Percentiles rank a stretch among this genome's conserved stretches.
phyloP scores from a whole-genome alignment of 1,284 basidiomycete species.

The Cutaneotrichosporon dermatis region DNA sequence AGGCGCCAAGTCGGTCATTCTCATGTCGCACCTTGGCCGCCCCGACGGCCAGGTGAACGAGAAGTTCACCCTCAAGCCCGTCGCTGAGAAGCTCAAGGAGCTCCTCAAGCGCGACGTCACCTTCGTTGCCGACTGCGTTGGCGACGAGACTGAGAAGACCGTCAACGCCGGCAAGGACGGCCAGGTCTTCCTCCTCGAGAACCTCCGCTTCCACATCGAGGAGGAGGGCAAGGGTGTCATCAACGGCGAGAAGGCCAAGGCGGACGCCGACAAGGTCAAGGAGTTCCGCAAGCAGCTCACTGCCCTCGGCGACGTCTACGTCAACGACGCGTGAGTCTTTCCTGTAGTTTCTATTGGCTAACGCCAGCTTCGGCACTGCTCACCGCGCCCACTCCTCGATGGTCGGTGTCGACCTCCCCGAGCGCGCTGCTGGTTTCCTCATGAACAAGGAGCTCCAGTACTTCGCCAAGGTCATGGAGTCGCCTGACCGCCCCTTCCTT shows the following conservation, averaged over 20 bases:
- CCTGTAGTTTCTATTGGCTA: neutral
- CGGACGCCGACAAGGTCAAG: constrained; percentile 73
- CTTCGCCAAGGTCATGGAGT: constrained; percentile 96
- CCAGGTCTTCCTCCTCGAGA: constrained; percentile 89
- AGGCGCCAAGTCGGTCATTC: constrained; percentile 80
- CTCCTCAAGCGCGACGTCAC: constrained; percentile 66
- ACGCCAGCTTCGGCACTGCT: constrained; percentile 76
- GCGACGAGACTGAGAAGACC: constrained; percentile 71
- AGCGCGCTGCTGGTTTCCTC: constrained; percentile 90
- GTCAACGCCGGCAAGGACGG: constrained; percentile 69
- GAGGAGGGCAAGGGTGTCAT: constrained; percentile 97
- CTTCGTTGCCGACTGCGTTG: constrained; percentile 85
- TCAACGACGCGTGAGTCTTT: constrained; percentile 75
- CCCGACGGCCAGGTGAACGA: constrained; percentile 85
- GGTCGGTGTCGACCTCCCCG: constrained; percentile 92
- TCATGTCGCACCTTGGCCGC: constrained; percentile 98
- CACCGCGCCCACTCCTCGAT: constrained; percentile 98
- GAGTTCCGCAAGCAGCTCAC: constrained; percentile 85
- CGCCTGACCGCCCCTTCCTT: constrained; percentile 91
- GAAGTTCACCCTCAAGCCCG: constrained; percentile 90
- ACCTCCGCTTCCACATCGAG: constrained; percentile 96
- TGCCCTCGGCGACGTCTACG: constrained; percentile 89
- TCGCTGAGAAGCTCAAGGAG: constrained; percentile 65
- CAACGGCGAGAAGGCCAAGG: constrained; percentile 73
- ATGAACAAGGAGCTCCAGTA: constrained; percentile 99